A percentile compares a stretch with the other conserved stretches of the same genome.
Evolutionary conservation across 2,329 filamentous ascomycete species (phyloP).

Genomic region (Xylariomycetidae sp.): DNA sequence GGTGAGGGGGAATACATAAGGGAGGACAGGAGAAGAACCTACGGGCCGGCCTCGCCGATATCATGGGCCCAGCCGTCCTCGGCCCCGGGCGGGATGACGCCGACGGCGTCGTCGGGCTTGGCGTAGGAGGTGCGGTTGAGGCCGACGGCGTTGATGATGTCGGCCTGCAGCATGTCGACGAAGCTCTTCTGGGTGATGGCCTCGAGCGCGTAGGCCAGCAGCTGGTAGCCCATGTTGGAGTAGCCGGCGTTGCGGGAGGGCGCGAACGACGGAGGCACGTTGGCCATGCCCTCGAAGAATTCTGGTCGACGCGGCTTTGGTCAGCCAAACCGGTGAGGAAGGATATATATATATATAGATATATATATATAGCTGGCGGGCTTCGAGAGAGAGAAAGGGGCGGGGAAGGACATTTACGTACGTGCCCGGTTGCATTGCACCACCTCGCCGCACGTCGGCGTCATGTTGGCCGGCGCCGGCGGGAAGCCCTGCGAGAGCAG

Average conservation of each 20-base stretch:
- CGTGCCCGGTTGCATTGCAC: slow-evolving; percentile 16
- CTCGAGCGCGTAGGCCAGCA: slow-evolving; percentile 25
- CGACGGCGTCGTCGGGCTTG: slow-evolving; percentile 13
- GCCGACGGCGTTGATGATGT: slow-evolving; percentile 16
- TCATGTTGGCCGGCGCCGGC: slow-evolving; percentile 12
- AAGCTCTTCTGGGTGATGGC: slow-evolving; percentile 16
- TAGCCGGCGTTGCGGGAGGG: slow-evolving; percentile 21
- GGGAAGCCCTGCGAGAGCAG: slow-evolving; percentile 20
- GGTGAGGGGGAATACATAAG: not conserved
- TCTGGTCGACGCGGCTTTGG: slow-evolving; percentile 7
- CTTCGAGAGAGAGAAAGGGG: not conserved
- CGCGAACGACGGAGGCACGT: slow-evolving; percentile 20
- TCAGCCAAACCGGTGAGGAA: not conserved
- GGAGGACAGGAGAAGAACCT: slow-evolving; percentile 11
- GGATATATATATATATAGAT: not conserved
- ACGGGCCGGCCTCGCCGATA: slow-evolving; percentile 35
- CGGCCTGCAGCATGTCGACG: slow-evolving; percentile 16
- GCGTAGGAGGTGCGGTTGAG: slow-evolving; percentile 19
- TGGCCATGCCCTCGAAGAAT: slow-evolving; percentile 17
- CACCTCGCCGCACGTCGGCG: slow-evolving; percentile 18
- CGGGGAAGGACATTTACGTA: slow-evolving; percentile 3
- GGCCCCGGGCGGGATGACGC: slow-evolving; percentile 16
- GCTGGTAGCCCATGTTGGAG: slow-evolving; percentile 22
- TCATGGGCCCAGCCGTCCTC: slow-evolving; percentile 27
- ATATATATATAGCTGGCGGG: not conserved